phyloP scores from a whole-genome alignment of 2,329 filamentous ascomycete species.

The Colletotrichum chrysophilum region DNA sequence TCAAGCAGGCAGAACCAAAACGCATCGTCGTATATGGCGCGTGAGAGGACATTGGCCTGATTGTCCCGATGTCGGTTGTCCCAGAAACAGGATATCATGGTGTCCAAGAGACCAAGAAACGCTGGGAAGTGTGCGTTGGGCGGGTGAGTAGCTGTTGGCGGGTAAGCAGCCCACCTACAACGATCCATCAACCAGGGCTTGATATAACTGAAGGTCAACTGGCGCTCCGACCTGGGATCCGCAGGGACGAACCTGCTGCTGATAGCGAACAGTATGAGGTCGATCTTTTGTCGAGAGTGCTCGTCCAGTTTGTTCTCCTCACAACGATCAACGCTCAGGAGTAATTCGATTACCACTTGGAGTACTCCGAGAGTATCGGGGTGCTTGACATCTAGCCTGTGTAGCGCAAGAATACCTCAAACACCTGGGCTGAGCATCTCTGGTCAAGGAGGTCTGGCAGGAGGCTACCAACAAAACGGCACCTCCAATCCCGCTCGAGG shows the following conservation, averaged over 20 bases:
- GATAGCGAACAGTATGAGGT: background rate
- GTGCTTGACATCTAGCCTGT: background rate
- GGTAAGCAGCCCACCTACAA: background rate
- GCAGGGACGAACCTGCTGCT: background rate
- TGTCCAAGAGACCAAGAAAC: background rate
- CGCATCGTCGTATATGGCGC: background rate
- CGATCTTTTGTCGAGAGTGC: background rate
- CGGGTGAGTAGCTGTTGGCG: background rate
- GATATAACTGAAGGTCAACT: background rate
- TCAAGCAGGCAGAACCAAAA: background rate
- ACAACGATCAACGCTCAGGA: background rate
- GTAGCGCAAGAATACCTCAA: background rate
- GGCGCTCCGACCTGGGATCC: background rate
- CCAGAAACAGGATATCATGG: background rate
- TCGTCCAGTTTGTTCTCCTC: background rate
- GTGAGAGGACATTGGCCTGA: background rate
- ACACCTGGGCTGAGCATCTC: background rate
- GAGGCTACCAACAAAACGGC: background rate
- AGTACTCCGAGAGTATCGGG: background rate
- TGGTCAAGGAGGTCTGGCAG: background rate
- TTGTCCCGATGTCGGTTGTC: background rate
- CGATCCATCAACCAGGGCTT: background rate
- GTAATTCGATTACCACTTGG: fast-evolving
- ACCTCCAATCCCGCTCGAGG: background rate
- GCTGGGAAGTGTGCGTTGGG: background rate